These are phyloP conservation scores for Microthlaspi erraticum DNA, from an alignment of 345 rosid genomes.

Conservation along the genomic window DNA sequence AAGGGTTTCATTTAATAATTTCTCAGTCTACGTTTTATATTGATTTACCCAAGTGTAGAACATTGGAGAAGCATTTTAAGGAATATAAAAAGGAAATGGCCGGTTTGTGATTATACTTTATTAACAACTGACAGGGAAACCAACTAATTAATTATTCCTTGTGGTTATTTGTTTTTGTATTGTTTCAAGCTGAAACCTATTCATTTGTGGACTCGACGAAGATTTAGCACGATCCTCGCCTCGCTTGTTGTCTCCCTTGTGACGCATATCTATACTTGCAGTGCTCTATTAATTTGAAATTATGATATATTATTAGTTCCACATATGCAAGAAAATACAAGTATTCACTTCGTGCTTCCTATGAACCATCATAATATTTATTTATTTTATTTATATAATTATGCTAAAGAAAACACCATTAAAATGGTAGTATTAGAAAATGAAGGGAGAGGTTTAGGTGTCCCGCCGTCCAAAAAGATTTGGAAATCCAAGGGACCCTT, in stretches of 20 bases:
- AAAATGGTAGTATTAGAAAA: not conserved
- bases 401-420: too few species aligned
- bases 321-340: not conserved
- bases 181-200: not conserved
- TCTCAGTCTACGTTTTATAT: not conserved
- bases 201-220: conserved; percentile 27
- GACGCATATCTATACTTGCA: conserved; percentile 28
- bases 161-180: conserved; percentile 1
- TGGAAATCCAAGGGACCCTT: conserved; percentile 21
- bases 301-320: not conserved
- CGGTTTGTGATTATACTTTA: conserved; percentile 42
- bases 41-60: conserved; percentile 37
- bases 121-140: conserved; percentile 44
- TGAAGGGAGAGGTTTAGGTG: conserved; percentile 20
- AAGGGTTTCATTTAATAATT: conserved; percentile 7
- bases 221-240: conserved; percentile 43
- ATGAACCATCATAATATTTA: not conserved
- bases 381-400: not conserved
- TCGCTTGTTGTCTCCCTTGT: conserved; percentile 35
- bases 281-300: not conserved
- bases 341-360: conserved; percentile 13
- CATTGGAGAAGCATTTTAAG: conserved; percentile 37
- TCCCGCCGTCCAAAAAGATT: conserved; percentile 37
- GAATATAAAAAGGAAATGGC: conserved; percentile 39
- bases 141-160: conserved; percentile 27